Evolutionary conservation across 2,329 filamentous ascomycete species (phyloP).

Genomic region (Pseudopyrenochaeta lycopersici): DNA sequence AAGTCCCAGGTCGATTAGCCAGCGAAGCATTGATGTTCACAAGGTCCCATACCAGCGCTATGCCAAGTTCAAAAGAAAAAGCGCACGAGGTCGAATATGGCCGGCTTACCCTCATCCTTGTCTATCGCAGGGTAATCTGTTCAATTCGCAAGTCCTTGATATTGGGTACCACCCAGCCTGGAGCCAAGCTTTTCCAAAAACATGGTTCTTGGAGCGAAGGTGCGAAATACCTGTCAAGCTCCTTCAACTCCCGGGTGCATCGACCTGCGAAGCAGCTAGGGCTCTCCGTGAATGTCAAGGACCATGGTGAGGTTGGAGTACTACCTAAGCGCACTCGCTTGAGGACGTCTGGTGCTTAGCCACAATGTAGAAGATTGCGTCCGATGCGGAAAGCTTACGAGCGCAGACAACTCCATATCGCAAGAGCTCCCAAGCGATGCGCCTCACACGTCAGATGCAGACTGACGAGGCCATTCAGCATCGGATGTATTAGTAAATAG

Average conservation of each 20-base stretch:
- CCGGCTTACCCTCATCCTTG: not conserved
- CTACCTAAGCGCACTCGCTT: not conserved
- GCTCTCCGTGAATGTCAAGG: not conserved
- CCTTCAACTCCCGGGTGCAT: not conserved
- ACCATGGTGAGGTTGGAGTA: not conserved
- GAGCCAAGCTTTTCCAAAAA: constrained; percentile 21
- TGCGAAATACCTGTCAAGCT: constrained; percentile 4
- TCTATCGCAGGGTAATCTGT: constrained; percentile 4
- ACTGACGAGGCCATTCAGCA: not conserved
- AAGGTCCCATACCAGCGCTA: not conserved
- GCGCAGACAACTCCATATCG: not conserved
- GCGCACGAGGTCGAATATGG: not conserved
- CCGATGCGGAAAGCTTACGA: constrained; percentile 5
- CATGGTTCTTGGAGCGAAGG: constrained; percentile 21
- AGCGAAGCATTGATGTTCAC: not conserved
- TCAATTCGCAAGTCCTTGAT: constrained; percentile 5
- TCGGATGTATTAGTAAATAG: not conserved
- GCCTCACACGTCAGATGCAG: constrained; percentile 13
- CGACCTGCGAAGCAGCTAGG: not conserved
- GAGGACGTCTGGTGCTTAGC: constrained; percentile 3
- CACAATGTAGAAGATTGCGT: constrained; percentile 1
- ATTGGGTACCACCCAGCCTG: constrained; percentile 4
- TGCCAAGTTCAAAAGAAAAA: not conserved
- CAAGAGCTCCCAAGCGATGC: constrained; percentile 8
- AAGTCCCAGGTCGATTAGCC: constrained; percentile 1